These are phyloP conservation scores for Phaffia australis DNA, from an alignment of 768 basidiomycete species.

Conservation along the genomic window DNA sequence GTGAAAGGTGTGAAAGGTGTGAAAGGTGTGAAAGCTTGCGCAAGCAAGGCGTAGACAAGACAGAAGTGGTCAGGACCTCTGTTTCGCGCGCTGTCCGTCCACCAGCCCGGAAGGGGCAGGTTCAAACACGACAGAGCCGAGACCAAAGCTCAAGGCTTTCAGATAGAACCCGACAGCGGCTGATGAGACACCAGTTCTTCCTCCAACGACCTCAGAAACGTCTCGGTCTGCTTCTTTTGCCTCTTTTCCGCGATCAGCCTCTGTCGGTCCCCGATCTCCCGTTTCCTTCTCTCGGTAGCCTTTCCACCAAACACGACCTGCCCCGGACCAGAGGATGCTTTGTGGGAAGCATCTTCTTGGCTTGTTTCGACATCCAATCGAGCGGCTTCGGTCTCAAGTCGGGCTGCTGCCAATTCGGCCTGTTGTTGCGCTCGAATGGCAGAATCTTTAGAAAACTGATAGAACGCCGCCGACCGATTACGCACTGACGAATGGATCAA, in stretches of 20 bases:
- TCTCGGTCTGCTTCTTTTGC: constrained; percentile 17
- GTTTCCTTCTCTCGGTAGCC: constrained; percentile 63
- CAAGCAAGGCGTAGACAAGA: no score
- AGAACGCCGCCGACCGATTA: constrained; percentile 79
- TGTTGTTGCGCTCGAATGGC: constrained; percentile 65
- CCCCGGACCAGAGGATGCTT: neutral
- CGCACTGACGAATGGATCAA: constrained; percentile 47
- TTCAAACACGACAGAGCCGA: no score
- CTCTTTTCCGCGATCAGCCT: constrained; percentile 29
- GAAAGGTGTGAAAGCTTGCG: no score
- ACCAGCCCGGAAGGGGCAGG: no score
- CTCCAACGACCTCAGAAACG: neutral
- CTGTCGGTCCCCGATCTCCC: constrained; percentile 68
- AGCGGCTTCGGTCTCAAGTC: constrained; percentile 60
- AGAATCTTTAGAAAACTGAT: constrained; percentile 80
- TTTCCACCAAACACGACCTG: constrained; percentile 37
- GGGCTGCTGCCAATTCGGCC: constrained; percentile 60
- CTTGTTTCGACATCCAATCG: constrained; percentile 42
- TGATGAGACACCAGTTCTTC: neutral
- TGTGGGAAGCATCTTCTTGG: neutral
- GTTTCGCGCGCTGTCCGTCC: no score
- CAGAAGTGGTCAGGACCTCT: no score
- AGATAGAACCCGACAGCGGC: no score
- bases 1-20: no score
- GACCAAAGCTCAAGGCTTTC: no score